These are phyloP conservation scores for Moelleriella libera DNA, from an alignment of 2,329 filamentous ascomycete genomes.

Conservation along the genomic window DNA sequence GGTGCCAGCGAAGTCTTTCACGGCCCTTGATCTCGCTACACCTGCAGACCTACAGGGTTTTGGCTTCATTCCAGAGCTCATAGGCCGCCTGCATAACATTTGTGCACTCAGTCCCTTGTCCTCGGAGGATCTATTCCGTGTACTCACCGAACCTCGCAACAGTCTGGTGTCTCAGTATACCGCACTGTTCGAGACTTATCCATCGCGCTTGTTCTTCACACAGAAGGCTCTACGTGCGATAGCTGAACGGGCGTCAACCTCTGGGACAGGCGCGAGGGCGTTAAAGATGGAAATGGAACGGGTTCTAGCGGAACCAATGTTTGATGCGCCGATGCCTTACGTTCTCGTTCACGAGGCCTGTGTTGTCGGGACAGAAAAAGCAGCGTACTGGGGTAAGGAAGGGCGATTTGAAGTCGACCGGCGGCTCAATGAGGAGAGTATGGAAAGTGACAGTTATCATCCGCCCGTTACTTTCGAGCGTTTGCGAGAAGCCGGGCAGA, in stretches of 20 bases:
- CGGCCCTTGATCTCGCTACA: slow-evolving; percentile 56
- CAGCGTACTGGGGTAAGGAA: slow-evolving; percentile 53
- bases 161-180: slow-evolving; percentile 80
- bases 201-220: slow-evolving; percentile 74
- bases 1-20: slow-evolving; percentile 26
- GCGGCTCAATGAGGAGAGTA: slow-evolving; percentile 50
- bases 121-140: slow-evolving; percentile 56
- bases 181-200: slow-evolving; percentile 66
- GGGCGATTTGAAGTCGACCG: slow-evolving; percentile 56
- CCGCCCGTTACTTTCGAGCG: slow-evolving; percentile 21
- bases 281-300: slow-evolving; percentile 71
- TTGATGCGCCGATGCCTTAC: slow-evolving; percentile 63
- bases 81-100: slow-evolving; percentile 86
- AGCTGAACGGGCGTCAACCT: slow-evolving; percentile 48
- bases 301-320: slow-evolving; percentile 67
- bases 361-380: slow-evolving; percentile 46
- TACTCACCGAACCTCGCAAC: slow-evolving; percentile 86
- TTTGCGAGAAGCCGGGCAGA: slow-evolving; percentile 31
- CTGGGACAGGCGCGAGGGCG: slow-evolving; percentile 63
- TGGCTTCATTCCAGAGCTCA: slow-evolving; percentile 87
- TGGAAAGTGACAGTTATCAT: slow-evolving; percentile 9
- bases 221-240: slow-evolving; percentile 68
- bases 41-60: slow-evolving; percentile 69
- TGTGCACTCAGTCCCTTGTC: slow-evolving; percentile 70
- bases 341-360: slow-evolving; percentile 61